Conservation (phyloP, 2,329 filamentous ascomycete genomes). For the Emmonsia crescens region DNA sequence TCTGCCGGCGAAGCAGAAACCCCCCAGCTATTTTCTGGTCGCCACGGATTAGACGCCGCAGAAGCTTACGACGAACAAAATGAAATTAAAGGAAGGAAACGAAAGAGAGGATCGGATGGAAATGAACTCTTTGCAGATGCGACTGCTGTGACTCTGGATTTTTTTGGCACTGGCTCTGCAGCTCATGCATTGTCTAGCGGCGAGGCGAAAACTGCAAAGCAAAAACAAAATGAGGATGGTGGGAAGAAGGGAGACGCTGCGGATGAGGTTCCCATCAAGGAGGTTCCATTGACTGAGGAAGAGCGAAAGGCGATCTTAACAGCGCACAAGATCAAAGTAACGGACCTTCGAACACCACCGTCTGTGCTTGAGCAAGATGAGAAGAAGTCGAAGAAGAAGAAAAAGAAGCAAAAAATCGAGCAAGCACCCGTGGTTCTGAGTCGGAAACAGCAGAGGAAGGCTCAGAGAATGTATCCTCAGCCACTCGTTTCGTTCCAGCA, state of each 20-base stretch:
- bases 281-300: conserved; percentile 47
- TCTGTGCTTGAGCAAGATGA: conserved; percentile 21
- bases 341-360: conserved; percentile 47
- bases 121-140: conserved; percentile 14
- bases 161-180: conserved; percentile 23
- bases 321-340: conserved; percentile 75
- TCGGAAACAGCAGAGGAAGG: conserved; percentile 41
- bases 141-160: conserved; percentile 23
- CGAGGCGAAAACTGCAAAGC: conserved; percentile 9
- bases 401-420: conserved; percentile 47
- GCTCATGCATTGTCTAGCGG: conserved; percentile 12
- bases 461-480: conserved; percentile 58
- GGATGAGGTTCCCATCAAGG: conserved; percentile 12
- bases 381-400: conserved; percentile 35
- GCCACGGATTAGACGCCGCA: conserved; percentile 19
- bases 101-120: conserved; percentile 25
- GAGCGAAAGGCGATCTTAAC: conserved; percentile 64
- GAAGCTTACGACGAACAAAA: background rate
- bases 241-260: conserved; percentile 17
- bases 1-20: conserved; percentile 31
- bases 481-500: conserved; percentile 69
- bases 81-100: conserved; percentile 23
- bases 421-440: conserved; percentile 28
- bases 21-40: conserved; percentile 28
- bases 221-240: conserved; percentile 10